Conservation (phyloP, 306 rosid species). For the Vigna mungo region DNA sequence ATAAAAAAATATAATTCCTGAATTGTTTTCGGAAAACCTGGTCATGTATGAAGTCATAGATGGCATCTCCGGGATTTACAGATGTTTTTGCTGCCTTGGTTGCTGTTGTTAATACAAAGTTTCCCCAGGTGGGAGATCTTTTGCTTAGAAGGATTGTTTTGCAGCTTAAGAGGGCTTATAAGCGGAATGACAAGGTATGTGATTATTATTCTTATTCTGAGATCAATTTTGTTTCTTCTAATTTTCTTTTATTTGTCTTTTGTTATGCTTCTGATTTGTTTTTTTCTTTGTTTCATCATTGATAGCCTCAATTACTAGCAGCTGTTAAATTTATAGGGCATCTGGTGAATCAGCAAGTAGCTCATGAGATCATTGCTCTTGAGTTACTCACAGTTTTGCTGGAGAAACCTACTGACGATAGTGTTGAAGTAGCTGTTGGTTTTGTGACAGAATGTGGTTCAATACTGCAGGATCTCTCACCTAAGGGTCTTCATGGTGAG, state of each 20-base stretch:
- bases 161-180: conserved; percentile 93
- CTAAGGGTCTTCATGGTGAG: conserved; percentile 93
- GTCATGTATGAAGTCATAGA: conserved; percentile 95
- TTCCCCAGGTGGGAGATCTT: conserved; percentile 93
- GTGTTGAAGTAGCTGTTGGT: conserved; percentile 98
- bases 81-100: conserved; percentile 91
- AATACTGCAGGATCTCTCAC: conserved; percentile 84
- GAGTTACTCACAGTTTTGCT: conserved; percentile 90
- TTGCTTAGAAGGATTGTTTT: conserved; percentile 85
- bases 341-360: conserved; percentile 92
- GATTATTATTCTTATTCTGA: neutral
- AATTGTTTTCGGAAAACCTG: conserved; percentile 84
- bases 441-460: conserved; percentile 96
- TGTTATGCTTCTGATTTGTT: neutral
- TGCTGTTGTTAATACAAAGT: conserved; percentile 92
- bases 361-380: conserved; percentile 88
- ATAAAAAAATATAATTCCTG: conserved; percentile 87
- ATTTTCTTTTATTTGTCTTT: neutral
- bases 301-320: conserved; percentile 90
- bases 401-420: conserved; percentile 91
- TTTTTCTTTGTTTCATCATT: conserved; percentile 28
- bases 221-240: conserved; percentile 4
- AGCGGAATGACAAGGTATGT: conserved; percentile 89
- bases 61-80: conserved; percentile 95
- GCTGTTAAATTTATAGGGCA: conserved; percentile 96